phyloP scores from a whole-genome alignment of 139 green algal genomes.

The Chlorella sp. region DNA sequence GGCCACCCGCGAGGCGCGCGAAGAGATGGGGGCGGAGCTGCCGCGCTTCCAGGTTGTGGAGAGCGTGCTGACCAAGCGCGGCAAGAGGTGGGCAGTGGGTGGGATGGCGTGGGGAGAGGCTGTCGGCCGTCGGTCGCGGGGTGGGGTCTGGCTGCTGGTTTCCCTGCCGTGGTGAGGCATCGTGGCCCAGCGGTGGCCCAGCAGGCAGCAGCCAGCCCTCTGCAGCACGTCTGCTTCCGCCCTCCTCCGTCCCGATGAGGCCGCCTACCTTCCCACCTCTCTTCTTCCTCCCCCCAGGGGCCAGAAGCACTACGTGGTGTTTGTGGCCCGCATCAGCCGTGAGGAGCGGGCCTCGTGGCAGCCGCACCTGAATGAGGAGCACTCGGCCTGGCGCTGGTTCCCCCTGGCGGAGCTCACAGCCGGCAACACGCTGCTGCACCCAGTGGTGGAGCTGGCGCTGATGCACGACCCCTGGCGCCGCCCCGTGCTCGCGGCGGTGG shows the following conservation, averaged over 20 bases:
- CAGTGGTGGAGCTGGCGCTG: conserved; percentile 31
- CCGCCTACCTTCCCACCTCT: too few relatives aligned
- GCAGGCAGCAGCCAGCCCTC: too few relatives aligned
- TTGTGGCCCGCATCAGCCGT: conserved; percentile 47
- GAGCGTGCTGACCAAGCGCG: conserved; percentile 56
- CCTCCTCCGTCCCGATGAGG: too few relatives aligned
- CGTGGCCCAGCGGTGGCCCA: too few relatives aligned
- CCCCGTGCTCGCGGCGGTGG: conserved; percentile 5
- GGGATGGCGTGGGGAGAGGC: neutral
- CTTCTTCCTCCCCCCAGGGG: neutral
- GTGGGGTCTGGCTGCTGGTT: too few relatives aligned
- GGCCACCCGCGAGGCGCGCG: conserved; percentile 57
- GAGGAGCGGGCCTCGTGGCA: conserved; percentile 15
- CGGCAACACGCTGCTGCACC: conserved; percentile 30
- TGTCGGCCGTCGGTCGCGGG: too few relatives aligned
- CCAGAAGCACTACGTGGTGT: conserved; percentile 85
- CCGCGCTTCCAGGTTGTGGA: conserved; percentile 34
- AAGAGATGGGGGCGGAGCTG: conserved; percentile 56
- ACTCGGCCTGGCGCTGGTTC: conserved; percentile 67
- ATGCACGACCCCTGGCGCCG: neutral
- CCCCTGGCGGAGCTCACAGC: neutral
- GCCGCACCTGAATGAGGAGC: conserved; percentile 69
- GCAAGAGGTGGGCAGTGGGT: conserved; percentile 54
- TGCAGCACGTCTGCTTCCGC: too few relatives aligned
- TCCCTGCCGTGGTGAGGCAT: too few relatives aligned